A percentile compares a stretch with the other conserved stretches of the same genome.
Conservation (phyloP, 495 filamentous ascomycete species). For the Penicillium roqueforti region DNA sequence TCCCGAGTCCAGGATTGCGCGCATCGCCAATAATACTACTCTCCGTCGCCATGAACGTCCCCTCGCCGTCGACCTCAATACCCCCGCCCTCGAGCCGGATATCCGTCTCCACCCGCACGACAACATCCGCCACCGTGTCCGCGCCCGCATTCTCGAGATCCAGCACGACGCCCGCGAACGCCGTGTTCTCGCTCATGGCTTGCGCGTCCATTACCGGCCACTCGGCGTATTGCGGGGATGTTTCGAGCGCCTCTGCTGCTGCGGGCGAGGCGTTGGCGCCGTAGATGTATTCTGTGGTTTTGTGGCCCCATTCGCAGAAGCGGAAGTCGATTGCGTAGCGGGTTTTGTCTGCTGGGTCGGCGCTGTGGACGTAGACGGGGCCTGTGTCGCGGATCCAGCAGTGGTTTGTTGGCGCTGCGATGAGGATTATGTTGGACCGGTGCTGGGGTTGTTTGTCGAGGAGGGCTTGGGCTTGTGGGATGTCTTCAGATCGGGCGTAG, state of each 20-base stretch:
- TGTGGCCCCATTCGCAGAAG: conserved; percentile 37
- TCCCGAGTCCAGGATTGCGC: conserved; percentile 26
- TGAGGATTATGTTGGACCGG: conserved; percentile 16
- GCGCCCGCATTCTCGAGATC: conserved; percentile 15
- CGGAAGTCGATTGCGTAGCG: conserved; percentile 31
- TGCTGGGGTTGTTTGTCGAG: conserved; percentile 9
- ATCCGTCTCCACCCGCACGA: conserved; percentile 17
- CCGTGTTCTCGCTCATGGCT: conserved; percentile 20
- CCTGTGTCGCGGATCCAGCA: conserved; percentile 37
- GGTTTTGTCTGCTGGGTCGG: conserved; percentile 1
- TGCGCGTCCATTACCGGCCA: conserved; percentile 22
- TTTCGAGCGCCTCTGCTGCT: background rate
- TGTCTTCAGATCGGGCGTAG: conserved; percentile 26
- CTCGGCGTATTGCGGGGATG: conserved; percentile 1
- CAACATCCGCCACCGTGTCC: conserved; percentile 8
- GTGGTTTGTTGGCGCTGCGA: conserved; percentile 28
- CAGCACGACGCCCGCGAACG: conserved; percentile 26
- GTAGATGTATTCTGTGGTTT: conserved; percentile 18
- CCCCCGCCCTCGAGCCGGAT: conserved; percentile 32
- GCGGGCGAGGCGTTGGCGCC: conserved; percentile 8
- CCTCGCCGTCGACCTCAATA: conserved; percentile 34
- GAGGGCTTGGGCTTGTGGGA: conserved; percentile 13
- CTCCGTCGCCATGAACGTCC: conserved; percentile 34
- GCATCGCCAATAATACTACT: conserved; percentile 30
- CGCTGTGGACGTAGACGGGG: conserved; percentile 30